Conservation (phyloP, 2,329 filamentous ascomycete species). For the Grosmannia serpens region DNA sequence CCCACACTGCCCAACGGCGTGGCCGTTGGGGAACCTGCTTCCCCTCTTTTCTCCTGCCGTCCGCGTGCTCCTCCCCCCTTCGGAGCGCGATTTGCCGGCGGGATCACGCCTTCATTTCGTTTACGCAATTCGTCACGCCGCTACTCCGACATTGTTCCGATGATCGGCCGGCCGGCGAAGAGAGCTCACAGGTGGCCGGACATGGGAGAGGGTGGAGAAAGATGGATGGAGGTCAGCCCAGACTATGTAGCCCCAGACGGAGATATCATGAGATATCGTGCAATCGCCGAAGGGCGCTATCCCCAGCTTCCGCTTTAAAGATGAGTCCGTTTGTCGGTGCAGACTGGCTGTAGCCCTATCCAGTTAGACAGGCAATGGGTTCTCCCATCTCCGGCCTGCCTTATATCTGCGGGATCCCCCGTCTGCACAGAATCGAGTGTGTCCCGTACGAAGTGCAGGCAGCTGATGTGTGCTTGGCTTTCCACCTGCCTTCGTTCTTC, state of each 20-base stretch:
- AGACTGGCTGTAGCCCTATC: neutral
- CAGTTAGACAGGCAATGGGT: neutral
- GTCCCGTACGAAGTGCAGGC: neutral
- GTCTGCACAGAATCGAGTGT: neutral
- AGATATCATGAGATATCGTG: neutral
- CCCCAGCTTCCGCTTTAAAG: neutral
- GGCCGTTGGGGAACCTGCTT: neutral
- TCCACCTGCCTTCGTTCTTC: neutral
- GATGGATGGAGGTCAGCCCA: neutral
- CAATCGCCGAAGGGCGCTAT: neutral
- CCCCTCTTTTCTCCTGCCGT: neutral
- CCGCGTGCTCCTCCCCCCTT: neutral
- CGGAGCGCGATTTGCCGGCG: neutral
- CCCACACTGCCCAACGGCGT: neutral
- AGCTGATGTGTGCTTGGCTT: neutral
- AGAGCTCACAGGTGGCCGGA: neutral
- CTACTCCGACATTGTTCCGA: neutral
- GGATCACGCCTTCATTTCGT: neutral
- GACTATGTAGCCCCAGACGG: neutral
- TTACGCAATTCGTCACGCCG: neutral
- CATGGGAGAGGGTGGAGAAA: neutral
- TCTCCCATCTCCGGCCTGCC: neutral
- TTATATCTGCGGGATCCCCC: neutral
- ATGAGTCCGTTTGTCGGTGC: neutral
- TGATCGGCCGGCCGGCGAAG: neutral